A percentile compares a stretch with the other conserved stretches of the same genome.
Evolutionary conservation across 2,329 filamentous ascomycete species (phyloP).

Genomic region (Diplodia scrobiculata): DNA sequence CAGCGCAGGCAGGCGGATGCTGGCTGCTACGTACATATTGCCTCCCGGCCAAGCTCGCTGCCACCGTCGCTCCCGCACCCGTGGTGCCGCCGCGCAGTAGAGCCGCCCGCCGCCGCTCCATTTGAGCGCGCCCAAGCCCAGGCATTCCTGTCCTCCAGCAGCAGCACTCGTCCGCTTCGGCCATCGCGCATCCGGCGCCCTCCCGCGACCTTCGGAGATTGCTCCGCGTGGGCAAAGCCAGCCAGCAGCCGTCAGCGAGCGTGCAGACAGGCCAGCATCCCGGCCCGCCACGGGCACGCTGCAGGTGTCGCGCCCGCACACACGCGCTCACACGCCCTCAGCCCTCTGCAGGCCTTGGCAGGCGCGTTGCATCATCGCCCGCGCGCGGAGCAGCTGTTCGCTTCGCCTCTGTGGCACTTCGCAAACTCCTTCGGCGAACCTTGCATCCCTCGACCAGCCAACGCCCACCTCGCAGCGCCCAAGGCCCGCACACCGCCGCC

Average conservation of each 20-base stretch:
- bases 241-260: conserved; percentile 3
- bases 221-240: conserved; percentile 4
- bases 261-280: conserved; percentile 18
- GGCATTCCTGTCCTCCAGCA: not conserved
- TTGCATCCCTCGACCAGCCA: conserved; percentile 30
- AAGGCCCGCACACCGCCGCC: conserved; percentile 26
- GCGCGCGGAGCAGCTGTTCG: conserved; percentile 27
- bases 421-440: conserved; percentile 28
- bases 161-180: conserved; percentile 7
- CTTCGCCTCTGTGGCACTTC: conserved; percentile 29
- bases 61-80: conserved; percentile 14
- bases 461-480: conserved; percentile 27
- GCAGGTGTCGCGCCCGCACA: conserved; percentile 20
- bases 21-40: conserved; percentile 26
- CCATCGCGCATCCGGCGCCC: not conserved
- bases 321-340: not conserved
- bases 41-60: conserved; percentile 24
- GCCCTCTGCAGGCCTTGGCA: conserved; percentile 25
- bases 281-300: conserved; percentile 25
- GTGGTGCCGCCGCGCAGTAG: conserved; percentile 21
- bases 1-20: conserved; percentile 26
- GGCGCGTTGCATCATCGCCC: conserved; percentile 25
- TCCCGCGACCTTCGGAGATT: conserved; percentile 19
- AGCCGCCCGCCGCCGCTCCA: conserved; percentile 21
- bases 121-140: conserved; percentile 20